These are phyloP conservation scores for Lentithecium fluviatile DNA, from an alignment of 495 filamentous ascomycete species.

Conservation along the genomic window DNA sequence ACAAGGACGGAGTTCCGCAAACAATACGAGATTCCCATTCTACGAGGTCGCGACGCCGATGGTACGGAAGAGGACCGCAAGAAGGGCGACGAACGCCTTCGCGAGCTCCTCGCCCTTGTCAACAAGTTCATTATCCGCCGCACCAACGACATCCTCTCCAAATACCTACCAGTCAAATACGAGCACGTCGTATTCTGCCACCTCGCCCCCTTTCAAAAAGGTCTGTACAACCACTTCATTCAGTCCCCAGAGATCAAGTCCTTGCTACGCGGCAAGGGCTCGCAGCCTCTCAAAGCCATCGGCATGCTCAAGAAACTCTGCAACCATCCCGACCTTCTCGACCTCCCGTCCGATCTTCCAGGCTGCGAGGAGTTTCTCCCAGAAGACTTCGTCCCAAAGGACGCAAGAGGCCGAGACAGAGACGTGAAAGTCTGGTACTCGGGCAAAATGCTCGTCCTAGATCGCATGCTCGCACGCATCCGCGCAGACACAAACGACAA, in stretches of 20 bases:
- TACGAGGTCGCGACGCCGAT: constrained; percentile 86
- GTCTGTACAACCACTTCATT: constrained; percentile 95
- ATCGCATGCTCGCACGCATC: constrained; percentile 96
- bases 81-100: constrained; percentile 79
- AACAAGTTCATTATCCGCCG: constrained; percentile 99
- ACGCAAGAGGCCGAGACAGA: constrained; percentile 81
- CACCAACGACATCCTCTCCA: constrained; percentile 96
- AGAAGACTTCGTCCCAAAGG: constrained; percentile 84
- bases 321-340: constrained; percentile 94
- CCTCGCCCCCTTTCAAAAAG: constrained; percentile 85
- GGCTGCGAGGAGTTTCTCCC: constrained; percentile 82
- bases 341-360: constrained; percentile 78
- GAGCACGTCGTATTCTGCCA: constrained; percentile 99
- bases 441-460: constrained; percentile 97
- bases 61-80: constrained; percentile 79
- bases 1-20: constrained; percentile 92
- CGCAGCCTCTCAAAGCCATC: constrained; percentile 94
- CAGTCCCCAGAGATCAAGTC: constrained; percentile 92
- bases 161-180: constrained; percentile 98
- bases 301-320: constrained; percentile 96
- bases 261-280: constrained; percentile 88
- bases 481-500: constrained; percentile 97
- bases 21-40: constrained; percentile 87
- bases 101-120: constrained; percentile 77
- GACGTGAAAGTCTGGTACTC: constrained; percentile 96